Evolutionary conservation across 202 grass and related monocot genomes (phyloP).

Genomic region (Carex sylvatica): DNA sequence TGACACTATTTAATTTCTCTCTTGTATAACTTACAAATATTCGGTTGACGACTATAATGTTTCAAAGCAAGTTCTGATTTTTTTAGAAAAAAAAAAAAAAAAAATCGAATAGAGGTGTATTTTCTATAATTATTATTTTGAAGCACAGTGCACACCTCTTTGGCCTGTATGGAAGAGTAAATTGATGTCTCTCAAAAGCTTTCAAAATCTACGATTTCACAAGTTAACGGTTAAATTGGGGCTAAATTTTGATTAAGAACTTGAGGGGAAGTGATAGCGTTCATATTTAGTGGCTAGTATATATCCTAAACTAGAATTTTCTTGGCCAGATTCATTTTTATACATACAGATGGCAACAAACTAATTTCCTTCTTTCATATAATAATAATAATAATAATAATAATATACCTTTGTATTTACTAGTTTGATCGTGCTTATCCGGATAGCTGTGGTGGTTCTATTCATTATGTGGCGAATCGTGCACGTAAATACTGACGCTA

Average conservation of each 20-base stretch:
- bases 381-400: not conserved
- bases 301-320: not conserved
- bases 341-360: not conserved
- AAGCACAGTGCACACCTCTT: not conserved
- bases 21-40: not conserved
- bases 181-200: not conserved
- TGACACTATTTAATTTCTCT: not conserved
- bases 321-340: not conserved
- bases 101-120: not conserved
- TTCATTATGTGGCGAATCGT: slow-evolving; percentile 66
- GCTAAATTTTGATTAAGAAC: not conserved
- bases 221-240: not conserved
- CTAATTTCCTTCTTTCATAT: not conserved
- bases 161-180: not conserved
- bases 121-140: not conserved
- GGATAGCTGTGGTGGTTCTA: slow-evolving; percentile 51
- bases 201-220: not conserved
- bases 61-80: not conserved
- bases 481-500: slow-evolving; percentile 61
- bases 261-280: not conserved
- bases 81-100: no score
- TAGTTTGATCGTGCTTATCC: slow-evolving; percentile 65
- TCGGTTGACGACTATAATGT: not conserved
- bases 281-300: not conserved
- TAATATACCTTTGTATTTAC: not conserved